Conservation (phyloP, 2,329 filamentous ascomycete genomes). For the Teratosphaeria nubilosa region DNA sequence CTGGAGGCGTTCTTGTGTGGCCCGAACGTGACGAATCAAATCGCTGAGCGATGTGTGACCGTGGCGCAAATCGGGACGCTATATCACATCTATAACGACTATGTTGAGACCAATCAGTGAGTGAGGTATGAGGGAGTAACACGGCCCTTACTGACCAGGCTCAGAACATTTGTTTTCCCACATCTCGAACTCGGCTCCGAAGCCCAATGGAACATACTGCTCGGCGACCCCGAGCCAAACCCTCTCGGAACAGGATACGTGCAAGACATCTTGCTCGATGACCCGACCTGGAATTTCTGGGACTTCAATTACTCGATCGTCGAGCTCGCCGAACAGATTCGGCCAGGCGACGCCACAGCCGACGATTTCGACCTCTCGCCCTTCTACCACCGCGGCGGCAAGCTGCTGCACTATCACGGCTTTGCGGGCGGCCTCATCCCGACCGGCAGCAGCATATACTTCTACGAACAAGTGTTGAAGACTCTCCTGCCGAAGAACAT, state of each 20-base stretch:
- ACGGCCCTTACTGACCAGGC: neutral
- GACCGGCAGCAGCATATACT: constrained; percentile 42
- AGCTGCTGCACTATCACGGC: constrained; percentile 35
- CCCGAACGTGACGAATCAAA: constrained; percentile 12
- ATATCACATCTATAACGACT: constrained; percentile 34
- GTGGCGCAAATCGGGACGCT: constrained; percentile 34
- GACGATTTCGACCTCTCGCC: constrained; percentile 38
- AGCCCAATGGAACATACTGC: constrained; percentile 25
- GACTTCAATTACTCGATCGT: constrained; percentile 31
- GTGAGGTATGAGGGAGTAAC: neutral
- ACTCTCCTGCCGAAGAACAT: constrained; percentile 26
- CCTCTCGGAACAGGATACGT: constrained; percentile 29
- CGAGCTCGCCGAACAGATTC: constrained; percentile 27
- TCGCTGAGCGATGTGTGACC: constrained; percentile 32
- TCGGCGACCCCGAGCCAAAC: constrained; percentile 29
- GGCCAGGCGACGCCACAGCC: constrained; percentile 43
- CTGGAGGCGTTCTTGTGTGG: constrained; percentile 33
- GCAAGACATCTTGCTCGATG: constrained; percentile 33
- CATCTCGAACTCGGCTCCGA: constrained; percentile 31
- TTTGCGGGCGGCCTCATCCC: constrained; percentile 39
- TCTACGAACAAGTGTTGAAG: constrained; percentile 36
- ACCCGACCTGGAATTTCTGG: constrained; percentile 29
- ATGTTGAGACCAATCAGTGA: constrained; percentile 28
- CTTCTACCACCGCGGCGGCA: constrained; percentile 35
- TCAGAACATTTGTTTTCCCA: constrained; percentile 32